Percentiles rank a stretch among this genome's conserved stretches.
Conservation (phyloP, 192 early-diverging fungal species). For the Gaertneriomyces sp. region DNA sequence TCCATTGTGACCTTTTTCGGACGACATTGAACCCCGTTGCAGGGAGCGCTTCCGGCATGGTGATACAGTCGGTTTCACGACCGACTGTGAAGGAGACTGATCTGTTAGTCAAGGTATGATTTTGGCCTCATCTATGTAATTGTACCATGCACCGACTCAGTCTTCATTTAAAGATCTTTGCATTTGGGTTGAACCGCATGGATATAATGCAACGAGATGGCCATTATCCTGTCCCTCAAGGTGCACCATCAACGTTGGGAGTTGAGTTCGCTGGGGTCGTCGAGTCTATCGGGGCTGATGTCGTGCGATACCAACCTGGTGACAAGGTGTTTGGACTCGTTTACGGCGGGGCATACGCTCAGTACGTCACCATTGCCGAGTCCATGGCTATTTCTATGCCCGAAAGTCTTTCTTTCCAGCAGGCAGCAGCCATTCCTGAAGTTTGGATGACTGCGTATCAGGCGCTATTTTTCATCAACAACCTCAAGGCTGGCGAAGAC, state of each 20-base stretch:
- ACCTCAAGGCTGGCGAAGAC: constrained; percentile 68
- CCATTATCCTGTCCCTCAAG: constrained; percentile 61
- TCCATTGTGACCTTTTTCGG: background rate
- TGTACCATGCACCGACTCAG: background rate
- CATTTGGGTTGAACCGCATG: constrained; percentile 73
- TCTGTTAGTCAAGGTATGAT: constrained; percentile 32
- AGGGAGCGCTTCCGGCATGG: constrained; percentile 5
- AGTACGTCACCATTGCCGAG: constrained; percentile 55
- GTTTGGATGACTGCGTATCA: constrained; percentile 79
- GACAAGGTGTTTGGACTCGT: constrained; percentile 79
- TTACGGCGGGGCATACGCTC: constrained; percentile 70
- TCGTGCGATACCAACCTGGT: constrained; percentile 55
- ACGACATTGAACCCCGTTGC: background rate
- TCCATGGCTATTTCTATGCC: constrained; percentile 65
- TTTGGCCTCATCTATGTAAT: background rate
- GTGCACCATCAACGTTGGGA: constrained; percentile 64
- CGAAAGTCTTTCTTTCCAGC: constrained; percentile 58
- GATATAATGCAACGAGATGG: constrained; percentile 73
- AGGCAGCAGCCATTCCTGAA: constrained; percentile 78
- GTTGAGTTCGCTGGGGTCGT: constrained; percentile 71
- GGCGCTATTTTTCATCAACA: constrained; percentile 75
- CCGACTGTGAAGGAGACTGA: constrained; percentile 21
- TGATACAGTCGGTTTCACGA: constrained; percentile 14
- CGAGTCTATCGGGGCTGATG: constrained; percentile 42
- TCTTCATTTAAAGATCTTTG: constrained; percentile 37